These are phyloP conservation scores for Xylaria sp. DNA, from an alignment of 2,329 filamentous ascomycete species.

Conservation along the genomic window DNA sequence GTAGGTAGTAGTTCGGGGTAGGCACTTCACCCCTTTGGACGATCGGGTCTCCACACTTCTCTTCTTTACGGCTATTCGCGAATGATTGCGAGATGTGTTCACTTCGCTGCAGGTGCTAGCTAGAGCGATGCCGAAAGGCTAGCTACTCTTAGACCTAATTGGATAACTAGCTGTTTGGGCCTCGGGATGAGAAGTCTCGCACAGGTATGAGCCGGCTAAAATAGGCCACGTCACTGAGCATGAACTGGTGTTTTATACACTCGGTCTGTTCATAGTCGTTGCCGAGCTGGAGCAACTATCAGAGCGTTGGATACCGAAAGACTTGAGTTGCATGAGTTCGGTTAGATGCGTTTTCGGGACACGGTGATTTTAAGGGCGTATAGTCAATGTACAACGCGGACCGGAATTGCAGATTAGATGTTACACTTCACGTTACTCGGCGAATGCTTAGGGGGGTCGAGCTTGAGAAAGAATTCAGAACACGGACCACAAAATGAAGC, in stretches of 20 bases:
- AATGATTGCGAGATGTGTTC: not conserved
- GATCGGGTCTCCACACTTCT: slow-evolving; percentile 14
- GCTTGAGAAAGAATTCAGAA: not conserved
- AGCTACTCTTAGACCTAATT: too few species aligned
- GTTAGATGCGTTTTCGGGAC: not conserved
- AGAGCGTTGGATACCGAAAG: not conserved
- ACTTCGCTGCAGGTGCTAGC: not conserved
- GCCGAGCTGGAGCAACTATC: not conserved
- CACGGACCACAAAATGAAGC: not conserved
- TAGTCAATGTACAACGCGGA: not conserved
- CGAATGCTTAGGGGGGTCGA: not conserved
- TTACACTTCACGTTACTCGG: not conserved
- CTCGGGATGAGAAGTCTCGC: not conserved
- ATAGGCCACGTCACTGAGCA: not conserved
- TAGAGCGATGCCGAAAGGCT: not conserved
- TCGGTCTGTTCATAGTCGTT: not conserved
- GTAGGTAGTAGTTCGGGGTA: slow-evolving; percentile 22
- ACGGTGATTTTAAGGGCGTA: not conserved
- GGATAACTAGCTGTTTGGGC: not conserved
- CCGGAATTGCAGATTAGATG: not conserved
- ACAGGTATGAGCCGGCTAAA: not conserved
- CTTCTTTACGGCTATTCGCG: not conserved
- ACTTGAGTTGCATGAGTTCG: not conserved
- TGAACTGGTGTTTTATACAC: not conserved
- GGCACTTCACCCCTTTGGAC: slow-evolving; percentile 10